Percentiles rank a stretch among this genome's conserved stretches.
Evolutionary conservation across 345 rosid species (phyloP).

Genomic region (Euphorbia lathyris): DNA sequence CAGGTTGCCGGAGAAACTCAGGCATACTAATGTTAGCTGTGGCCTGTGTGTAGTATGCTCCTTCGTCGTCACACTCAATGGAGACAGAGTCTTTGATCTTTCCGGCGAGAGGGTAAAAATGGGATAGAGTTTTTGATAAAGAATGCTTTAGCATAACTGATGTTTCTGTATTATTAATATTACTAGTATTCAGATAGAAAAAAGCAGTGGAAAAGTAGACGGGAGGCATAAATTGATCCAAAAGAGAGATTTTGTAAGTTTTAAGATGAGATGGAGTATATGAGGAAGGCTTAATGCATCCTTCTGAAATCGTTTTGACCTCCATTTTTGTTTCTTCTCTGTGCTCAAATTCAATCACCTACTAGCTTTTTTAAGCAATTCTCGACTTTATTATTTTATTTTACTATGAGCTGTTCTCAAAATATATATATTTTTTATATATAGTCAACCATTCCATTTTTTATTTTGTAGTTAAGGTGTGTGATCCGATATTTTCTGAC

Average conservation of each 20-base stretch:
- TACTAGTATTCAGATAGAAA: conserved; percentile 8
- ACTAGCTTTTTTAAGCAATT: too few relatives aligned
- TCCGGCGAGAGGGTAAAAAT: conserved; percentile 14
- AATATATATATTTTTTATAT: too few relatives aligned
- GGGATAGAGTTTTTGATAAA: conserved; percentile 13
- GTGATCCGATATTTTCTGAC: too few relatives aligned
- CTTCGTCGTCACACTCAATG: conserved; percentile 13
- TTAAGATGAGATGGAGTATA: conserved; percentile 9
- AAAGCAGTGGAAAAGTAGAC: not conserved
- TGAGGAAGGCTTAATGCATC: conserved; percentile 6
- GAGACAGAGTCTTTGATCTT: conserved; percentile 6
- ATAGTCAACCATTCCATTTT: too few relatives aligned
- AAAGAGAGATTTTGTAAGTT: conserved; percentile 11
- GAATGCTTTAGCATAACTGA: conserved; percentile 7
- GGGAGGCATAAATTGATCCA: conserved; percentile 10
- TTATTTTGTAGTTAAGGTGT: too few relatives aligned
- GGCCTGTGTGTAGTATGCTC: conserved; percentile 6
- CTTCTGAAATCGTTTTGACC: conserved; percentile 1
- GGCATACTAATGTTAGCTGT: not conserved
- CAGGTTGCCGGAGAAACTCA: conserved; percentile 10
- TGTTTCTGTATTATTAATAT: too few relatives aligned
- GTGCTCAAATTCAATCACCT: too few relatives aligned
- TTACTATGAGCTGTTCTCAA: too few relatives aligned
- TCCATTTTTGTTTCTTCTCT: conserved; percentile 10
- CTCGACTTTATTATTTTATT: too few relatives aligned